These are phyloP conservation scores for Monilinia polystroma DNA, from an alignment of 2,329 filamentous ascomycete species.

Conservation along the genomic window DNA sequence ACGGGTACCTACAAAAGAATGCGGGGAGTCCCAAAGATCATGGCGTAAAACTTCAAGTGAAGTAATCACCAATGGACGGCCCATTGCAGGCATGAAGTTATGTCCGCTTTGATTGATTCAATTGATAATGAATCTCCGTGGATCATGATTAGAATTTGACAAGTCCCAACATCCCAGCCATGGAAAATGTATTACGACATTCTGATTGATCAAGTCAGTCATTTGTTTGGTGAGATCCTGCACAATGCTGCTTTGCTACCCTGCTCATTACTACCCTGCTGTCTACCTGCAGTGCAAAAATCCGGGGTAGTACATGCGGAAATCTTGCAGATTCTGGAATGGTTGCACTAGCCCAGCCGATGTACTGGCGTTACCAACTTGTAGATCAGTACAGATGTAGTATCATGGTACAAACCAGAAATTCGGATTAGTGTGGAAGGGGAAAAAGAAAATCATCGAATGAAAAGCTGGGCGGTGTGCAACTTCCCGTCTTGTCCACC, in stretches of 20 bases:
- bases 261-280: not conserved
- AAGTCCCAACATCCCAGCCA: slow-evolving; percentile 4
- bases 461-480: slow-evolving; percentile 24
- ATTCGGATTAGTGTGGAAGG: slow-evolving; percentile 15
- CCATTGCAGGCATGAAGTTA: slow-evolving; percentile 20
- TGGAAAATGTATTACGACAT: slow-evolving; percentile 1
- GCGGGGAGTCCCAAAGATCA: slow-evolving; percentile 11
- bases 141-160: slow-evolving; percentile 3
- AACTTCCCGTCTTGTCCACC: slow-evolving; percentile 24
- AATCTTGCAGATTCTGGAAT: slow-evolving; percentile 27
- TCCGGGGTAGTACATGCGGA: slow-evolving; percentile 26
- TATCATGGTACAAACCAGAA: slow-evolving; percentile 16
- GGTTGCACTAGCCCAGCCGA: slow-evolving; percentile 13
- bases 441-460: slow-evolving; percentile 5
- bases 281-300: slow-evolving; percentile 18
- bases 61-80: slow-evolving; percentile 20
- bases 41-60: slow-evolving; percentile 22
- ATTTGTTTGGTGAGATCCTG: slow-evolving; percentile 26
- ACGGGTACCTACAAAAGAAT: slow-evolving; percentile 5
- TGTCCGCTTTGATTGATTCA: slow-evolving; percentile 12
- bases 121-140: slow-evolving; percentile 13
- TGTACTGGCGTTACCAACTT: slow-evolving; percentile 2
- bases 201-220: slow-evolving; percentile 16
- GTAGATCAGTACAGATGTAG: slow-evolving; percentile 19
- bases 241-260: slow-evolving; percentile 23